Base-by-base conservation (phyloP, 73 alveolate species). In the Paramecium primaurelia region DNA sequence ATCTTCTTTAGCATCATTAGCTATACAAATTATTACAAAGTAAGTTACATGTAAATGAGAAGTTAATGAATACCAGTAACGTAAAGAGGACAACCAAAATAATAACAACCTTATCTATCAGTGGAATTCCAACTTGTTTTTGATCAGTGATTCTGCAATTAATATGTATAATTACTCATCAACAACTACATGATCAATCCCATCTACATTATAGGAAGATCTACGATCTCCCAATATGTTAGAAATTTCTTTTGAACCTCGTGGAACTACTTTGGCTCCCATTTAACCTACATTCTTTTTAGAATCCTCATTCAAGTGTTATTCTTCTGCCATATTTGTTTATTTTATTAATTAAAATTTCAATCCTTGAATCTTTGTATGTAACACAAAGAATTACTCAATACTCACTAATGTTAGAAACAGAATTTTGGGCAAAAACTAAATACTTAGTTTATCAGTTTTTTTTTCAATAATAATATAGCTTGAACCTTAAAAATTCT, bases 11-110 rank as follows among this genome's bases (percentile, higher is more conserved):
- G 91, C 91, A 22, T 80, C 71, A 32, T 80, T 80, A 7, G 91
- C 91, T 80, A 45, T 25, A 45, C 8, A 44, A 3, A 32, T 3
- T 42, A 45, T 20, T 7, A 45, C n/a, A 10, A 45, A 11, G 32
- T 80, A 54, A 54, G 69, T 54, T 54, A 80, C 91, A 80, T 11
- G 91, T 80, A 80, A 80, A 80, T 42, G 91, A 80, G 54, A 80
- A 80, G 47, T 80, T 80, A 22, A 80, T 47, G 58, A 80, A 80
- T 3, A 80, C 91, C 22, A 80, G n/a, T 45, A 80, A 49, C 0
- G 75, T 80, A 47, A 40, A 80, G 49, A 80, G 26, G 16, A 80
- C 73, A 10, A 80, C 91, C 16, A 80, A 16, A 18, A 80, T 3
- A 14, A 80, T 80, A 0, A 49, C 75, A 26, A 49, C 1, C 18